Conservation (phyloP, 2,329 filamentous ascomycete genomes). For the Lecanosticta acicola region DNA sequence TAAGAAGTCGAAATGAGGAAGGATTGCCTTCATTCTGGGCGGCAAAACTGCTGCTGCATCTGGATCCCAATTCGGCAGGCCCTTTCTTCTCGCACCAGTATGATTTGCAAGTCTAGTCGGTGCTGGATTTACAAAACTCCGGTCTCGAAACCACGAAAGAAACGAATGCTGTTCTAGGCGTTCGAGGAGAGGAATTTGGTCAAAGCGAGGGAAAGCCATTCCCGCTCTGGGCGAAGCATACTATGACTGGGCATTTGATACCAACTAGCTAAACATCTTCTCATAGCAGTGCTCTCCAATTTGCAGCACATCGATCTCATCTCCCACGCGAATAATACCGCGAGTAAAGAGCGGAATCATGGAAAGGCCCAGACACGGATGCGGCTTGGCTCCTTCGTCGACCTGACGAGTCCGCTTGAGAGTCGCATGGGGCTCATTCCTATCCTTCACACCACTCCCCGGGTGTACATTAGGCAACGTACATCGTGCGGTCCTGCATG, state of each 20-base stretch:
- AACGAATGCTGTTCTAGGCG: no score
- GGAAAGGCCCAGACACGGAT: slow-evolving; percentile 32
- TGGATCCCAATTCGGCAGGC: no score
- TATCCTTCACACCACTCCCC: slow-evolving; percentile 45
- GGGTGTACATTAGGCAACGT: slow-evolving; percentile 67
- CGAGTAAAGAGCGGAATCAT: slow-evolving; percentile 29
- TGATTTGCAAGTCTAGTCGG: no score
- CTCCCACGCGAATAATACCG: slow-evolving; percentile 28
- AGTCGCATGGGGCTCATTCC: slow-evolving; percentile 29
- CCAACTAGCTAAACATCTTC: slow-evolving; percentile 24
- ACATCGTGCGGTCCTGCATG: slow-evolving; percentile 63
- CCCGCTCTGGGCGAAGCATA: no score
- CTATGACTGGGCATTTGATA: background rate
- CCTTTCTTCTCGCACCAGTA: no score
- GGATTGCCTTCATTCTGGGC: no score
- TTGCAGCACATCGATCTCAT: slow-evolving; percentile 29
- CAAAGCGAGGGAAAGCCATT: no score
- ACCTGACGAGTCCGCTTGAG: slow-evolving; percentile 27
- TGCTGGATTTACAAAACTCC: no score
- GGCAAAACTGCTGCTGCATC: no score
- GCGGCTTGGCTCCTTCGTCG: slow-evolving; percentile 28
- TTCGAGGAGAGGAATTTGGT: no score
- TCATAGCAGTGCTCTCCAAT: slow-evolving; percentile 28
- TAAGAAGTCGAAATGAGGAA: slow-evolving; percentile 2
- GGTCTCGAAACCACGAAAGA: no score